A percentile compares a stretch with the other conserved stretches of the same genome.
These are phyloP conservation scores for Skeletonema menzelii DNA, from an alignment of 108 stramenopile species.

Conservation along the genomic window DNA sequence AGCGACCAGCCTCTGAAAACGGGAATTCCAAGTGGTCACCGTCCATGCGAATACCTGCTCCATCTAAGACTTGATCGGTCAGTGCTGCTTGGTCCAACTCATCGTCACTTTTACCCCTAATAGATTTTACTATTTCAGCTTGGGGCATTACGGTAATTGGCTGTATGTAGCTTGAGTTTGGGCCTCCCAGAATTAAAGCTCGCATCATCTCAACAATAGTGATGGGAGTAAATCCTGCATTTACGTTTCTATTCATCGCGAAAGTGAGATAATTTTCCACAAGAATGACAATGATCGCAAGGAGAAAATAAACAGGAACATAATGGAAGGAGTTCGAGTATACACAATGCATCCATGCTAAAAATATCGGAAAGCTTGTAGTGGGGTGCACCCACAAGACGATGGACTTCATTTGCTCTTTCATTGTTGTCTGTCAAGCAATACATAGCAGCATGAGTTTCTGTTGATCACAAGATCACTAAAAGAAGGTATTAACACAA, in stretches of 20 bases:
- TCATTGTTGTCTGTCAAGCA: constrained; percentile 14
- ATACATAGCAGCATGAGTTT: background rate
- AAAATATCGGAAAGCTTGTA: constrained; percentile 51
- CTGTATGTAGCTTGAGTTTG: constrained; percentile 40
- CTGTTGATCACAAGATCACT: background rate
- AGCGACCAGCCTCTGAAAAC: constrained; percentile 72
- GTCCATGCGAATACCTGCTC: constrained; percentile 36
- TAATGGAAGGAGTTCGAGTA: constrained; percentile 47
- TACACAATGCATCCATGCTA: constrained; percentile 74
- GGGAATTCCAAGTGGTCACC: constrained; percentile 81
- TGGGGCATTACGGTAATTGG: constrained; percentile 49
- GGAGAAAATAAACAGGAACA: constrained; percentile 55
- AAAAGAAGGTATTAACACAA: background rate
- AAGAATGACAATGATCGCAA: constrained; percentile 47
- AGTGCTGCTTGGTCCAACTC: background rate
- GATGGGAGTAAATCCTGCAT: constrained; percentile 58
- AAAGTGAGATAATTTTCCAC: constrained; percentile 51
- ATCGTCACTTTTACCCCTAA: background rate
- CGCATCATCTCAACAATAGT: constrained; percentile 54
- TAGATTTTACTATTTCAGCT: constrained; percentile 14
- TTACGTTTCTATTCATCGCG: constrained; percentile 44
- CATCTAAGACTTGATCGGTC: constrained; percentile 7
- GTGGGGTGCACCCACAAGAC: constrained; percentile 48
- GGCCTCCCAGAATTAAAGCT: constrained; percentile 50
- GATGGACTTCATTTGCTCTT: constrained; percentile 39